These are phyloP conservation scores for Aureobasidium sp. DNA, from an alignment of 2,329 filamentous ascomycete genomes.

Conservation along the genomic window DNA sequence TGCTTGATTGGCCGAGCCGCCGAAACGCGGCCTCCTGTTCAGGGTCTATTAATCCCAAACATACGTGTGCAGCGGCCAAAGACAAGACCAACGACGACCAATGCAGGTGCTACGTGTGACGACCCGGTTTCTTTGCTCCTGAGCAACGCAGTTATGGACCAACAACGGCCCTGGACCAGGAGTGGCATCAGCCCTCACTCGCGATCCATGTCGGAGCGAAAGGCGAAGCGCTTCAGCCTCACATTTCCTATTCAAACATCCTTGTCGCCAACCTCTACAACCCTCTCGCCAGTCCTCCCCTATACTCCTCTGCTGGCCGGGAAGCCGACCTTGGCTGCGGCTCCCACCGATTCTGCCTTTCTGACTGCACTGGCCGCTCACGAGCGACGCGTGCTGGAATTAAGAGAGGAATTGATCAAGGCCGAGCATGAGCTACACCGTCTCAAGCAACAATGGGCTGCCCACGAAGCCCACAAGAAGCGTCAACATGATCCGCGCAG, in stretches of 20 bases:
- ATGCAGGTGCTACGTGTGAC: not conserved
- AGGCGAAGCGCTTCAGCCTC: conserved; percentile 40
- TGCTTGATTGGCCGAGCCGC: not conserved
- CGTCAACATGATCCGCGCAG: conserved; percentile 55
- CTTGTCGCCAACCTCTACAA: conserved; percentile 26
- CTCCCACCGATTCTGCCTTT: conserved; percentile 47
- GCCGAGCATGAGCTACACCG: conserved; percentile 70
- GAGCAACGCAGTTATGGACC: not conserved
- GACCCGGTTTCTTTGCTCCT: not conserved
- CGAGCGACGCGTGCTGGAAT: conserved; percentile 81
- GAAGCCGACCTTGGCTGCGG: conserved; percentile 43
- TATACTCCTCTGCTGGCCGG: conserved; percentile 23
- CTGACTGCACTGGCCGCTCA: conserved; percentile 87
- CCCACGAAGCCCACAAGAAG: conserved; percentile 70
- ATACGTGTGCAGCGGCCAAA: not conserved
- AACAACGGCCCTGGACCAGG: conserved; percentile 7
- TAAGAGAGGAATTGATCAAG: conserved; percentile 79
- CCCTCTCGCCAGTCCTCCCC: conserved; percentile 25
- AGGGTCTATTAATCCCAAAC: not conserved
- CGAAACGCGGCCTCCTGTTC: not conserved
- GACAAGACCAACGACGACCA: not conserved
- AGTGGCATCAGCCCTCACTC: not conserved
- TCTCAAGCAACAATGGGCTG: conserved; percentile 78
- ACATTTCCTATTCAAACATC: conserved; percentile 42
- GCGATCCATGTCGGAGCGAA: conserved; percentile 12